phyloP scores from a whole-genome alignment of 2,329 filamentous ascomycete genomes.

The Dothistroma pini region DNA sequence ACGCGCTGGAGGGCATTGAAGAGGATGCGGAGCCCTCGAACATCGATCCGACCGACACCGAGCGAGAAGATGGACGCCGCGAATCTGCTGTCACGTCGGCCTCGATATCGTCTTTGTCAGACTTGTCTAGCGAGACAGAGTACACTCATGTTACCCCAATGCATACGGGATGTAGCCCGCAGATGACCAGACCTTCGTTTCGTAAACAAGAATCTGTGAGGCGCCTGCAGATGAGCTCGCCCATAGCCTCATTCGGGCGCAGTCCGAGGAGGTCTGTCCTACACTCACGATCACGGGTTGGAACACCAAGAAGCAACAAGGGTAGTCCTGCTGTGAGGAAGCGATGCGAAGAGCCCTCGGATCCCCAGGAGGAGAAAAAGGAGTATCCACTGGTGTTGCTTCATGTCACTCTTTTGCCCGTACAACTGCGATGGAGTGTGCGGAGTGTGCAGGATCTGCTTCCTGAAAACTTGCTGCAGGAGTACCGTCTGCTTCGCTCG shows the following conservation, averaged over 20 bases:
- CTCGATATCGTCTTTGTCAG: slow-evolving; percentile 34
- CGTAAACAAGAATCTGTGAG: slow-evolving; percentile 66
- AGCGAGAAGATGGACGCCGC: slow-evolving; percentile 20
- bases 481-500: slow-evolving; percentile 65
- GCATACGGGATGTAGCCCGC: slow-evolving; percentile 50
- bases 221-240: slow-evolving; percentile 69
- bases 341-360: slow-evolving; percentile 14
- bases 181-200: slow-evolving; percentile 61
- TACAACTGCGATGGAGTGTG: slow-evolving; percentile 59
- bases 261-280: slow-evolving; percentile 37
- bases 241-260: slow-evolving; percentile 50
- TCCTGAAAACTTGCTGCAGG: slow-evolving; percentile 51
- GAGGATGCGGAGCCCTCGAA: slow-evolving; percentile 7
- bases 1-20: not conserved
- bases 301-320: slow-evolving; percentile 45
- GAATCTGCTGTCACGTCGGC: slow-evolving; percentile 29
- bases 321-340: slow-evolving; percentile 48
- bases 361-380: slow-evolving; percentile 16
- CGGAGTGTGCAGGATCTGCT: slow-evolving; percentile 50
- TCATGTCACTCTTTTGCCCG: slow-evolving; percentile 71
- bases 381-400: slow-evolving; percentile 66
- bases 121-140: slow-evolving; percentile 31
- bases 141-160: slow-evolving; percentile 17
- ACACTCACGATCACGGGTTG: slow-evolving; percentile 44
- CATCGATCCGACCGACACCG: slow-evolving; percentile 11